Percentiles rank a stretch among this genome's conserved stretches.
phyloP scores from a whole-genome alignment of 768 basidiomycete species.

The Fistulinella prunicolor region DNA sequence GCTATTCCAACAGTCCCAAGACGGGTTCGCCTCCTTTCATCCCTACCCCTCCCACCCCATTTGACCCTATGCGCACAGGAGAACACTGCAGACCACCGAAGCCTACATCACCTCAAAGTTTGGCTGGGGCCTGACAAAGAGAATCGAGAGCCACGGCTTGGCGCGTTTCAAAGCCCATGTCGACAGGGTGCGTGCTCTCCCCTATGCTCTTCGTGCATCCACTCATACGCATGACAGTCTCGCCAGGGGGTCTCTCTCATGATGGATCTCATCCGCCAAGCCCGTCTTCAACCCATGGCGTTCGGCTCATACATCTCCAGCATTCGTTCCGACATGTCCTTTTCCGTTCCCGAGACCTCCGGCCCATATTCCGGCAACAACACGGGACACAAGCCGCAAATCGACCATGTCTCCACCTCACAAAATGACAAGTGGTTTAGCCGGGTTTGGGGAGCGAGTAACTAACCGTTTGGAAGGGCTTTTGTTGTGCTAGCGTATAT shows the following conservation, averaged over 20 bases:
- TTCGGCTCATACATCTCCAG: constrained; percentile 37
- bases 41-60: background rate
- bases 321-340: constrained; percentile 34
- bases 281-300: constrained; percentile 55
- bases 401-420: constrained; percentile 4
- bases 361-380: constrained; percentile 11
- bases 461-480: constrained; percentile 4
- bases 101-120: constrained; percentile 85
- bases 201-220: background rate
- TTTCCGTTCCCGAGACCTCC: constrained; percentile 21
- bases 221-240: constrained; percentile 46
- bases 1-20: constrained; percentile 60
- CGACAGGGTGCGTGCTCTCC: constrained; percentile 59
- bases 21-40: constrained; percentile 54
- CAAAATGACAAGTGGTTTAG: constrained; percentile 25
- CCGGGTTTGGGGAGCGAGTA: constrained; percentile 24
- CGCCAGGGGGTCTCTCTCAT: constrained; percentile 86
- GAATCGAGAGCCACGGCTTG: constrained; percentile 83
- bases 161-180: constrained; percentile 84
- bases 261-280: constrained; percentile 73
- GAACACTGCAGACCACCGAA: constrained; percentile 83
- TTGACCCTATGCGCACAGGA: constrained; percentile 38
- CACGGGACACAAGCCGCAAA: constrained; percentile 18
- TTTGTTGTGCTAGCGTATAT: constrained; percentile 18
- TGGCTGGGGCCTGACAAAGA: constrained; percentile 86